Percentiles rank a stretch among this genome's conserved stretches.
phyloP scores from a whole-genome alignment of 2,329 filamentous ascomycete species.

The Mycocentrospora acerina region DNA sequence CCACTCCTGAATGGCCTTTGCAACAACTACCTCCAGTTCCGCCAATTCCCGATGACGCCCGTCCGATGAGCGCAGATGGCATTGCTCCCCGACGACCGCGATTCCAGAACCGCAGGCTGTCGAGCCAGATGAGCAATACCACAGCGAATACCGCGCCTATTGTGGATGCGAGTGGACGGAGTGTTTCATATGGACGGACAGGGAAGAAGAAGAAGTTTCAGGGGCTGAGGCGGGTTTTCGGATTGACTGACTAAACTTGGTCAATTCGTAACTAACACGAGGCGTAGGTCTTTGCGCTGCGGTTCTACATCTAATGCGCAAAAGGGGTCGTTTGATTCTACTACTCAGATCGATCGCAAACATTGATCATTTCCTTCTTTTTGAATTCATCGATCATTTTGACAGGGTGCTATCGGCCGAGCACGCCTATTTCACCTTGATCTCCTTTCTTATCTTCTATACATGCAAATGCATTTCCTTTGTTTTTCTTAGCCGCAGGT shows the following conservation, averaged over 20 bases:
- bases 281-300: slow-evolving; percentile 4
- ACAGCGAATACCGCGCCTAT: slow-evolving; percentile 31
- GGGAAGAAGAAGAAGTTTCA: slow-evolving; percentile 68
- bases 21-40: slow-evolving; percentile 40
- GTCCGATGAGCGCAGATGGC: slow-evolving; percentile 37
- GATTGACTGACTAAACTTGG: slow-evolving; percentile 53
- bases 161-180: slow-evolving; percentile 17
- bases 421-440: too few relatives aligned
- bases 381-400: too few relatives aligned
- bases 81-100: slow-evolving; percentile 21
- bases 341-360: too few relatives aligned
- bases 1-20: slow-evolving; percentile 51
- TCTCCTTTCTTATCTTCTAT: too few relatives aligned
- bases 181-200: slow-evolving; percentile 32
- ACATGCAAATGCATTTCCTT: too few relatives aligned
- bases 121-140: slow-evolving; percentile 16
- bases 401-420: too few relatives aligned
- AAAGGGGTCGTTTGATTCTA: too few relatives aligned
- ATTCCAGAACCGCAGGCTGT: slow-evolving; percentile 18
- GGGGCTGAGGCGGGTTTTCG: slow-evolving; percentile 65
- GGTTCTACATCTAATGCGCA: neutral
- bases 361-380: too few relatives aligned
- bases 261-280: slow-evolving; percentile 13
- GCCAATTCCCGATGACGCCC: slow-evolving; percentile 19
- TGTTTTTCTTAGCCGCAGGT: too few relatives aligned